These are phyloP conservation scores for Sugiyamaella americana DNA, from an alignment of 805 yeast genomes.

Conservation along the genomic window DNA sequence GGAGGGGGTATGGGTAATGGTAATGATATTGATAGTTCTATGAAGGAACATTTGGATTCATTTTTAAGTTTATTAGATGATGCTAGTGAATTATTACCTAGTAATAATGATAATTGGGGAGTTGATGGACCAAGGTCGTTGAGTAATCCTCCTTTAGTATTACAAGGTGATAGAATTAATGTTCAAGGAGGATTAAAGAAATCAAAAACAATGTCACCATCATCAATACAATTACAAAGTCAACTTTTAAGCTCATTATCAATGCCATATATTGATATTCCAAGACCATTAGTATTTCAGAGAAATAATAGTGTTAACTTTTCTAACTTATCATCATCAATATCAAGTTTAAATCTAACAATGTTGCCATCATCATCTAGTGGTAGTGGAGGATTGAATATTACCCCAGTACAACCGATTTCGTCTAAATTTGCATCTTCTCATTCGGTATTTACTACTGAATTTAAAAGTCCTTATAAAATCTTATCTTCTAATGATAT, in stretches of 20 bases:
- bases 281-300: conserved; percentile 13
- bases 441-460: conserved; percentile 82
- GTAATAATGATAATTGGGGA: conserved; percentile 1
- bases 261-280: conserved; percentile 26
- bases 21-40: conserved; percentile 4
- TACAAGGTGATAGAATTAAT: conserved; percentile 2
- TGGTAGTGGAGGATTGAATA: conserved; percentile 27
- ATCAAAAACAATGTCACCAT: conserved; percentile 8
- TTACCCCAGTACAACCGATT: conserved; percentile 47
- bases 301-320: conserved; percentile 24
- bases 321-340: conserved; percentile 37
- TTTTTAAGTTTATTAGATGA: conserved; percentile 11
- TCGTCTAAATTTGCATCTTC: conserved; percentile 59
- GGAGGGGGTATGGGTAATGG: background rate
- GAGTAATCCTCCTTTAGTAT: conserved; percentile 9
- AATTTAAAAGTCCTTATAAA: conserved; percentile 66
- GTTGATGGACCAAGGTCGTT: background rate
- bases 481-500: conserved; percentile 83
- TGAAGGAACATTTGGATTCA: conserved; percentile 7
- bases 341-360: conserved; percentile 13
- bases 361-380: conserved; percentile 9
- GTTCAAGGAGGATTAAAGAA: background rate
- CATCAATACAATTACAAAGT: conserved; percentile 13
- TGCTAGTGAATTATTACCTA: conserved; percentile 9
- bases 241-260: conserved; percentile 27